phyloP scores from a whole-genome alignment of 768 basidiomycete species.

The Termitomyces sp. region DNA sequence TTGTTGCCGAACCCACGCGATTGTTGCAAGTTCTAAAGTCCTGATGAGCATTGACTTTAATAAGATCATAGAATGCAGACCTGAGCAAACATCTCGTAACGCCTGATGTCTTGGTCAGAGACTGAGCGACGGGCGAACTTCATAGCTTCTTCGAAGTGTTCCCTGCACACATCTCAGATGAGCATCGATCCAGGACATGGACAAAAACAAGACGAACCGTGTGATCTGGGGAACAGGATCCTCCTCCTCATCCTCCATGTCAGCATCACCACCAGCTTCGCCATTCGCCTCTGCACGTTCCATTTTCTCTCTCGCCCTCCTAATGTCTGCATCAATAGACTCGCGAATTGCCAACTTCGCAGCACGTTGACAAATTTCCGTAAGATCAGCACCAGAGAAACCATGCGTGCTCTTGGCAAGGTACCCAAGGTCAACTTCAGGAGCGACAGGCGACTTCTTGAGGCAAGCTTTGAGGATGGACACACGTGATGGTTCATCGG shows the following conservation, averaged over 20 bases:
- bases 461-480: constrained; percentile 89
- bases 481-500: constrained; percentile 87
- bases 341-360: constrained; percentile 96
- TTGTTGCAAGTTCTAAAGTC: constrained; percentile 76
- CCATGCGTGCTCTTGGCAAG: constrained; percentile 92
- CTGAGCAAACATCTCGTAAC: constrained; percentile 98
- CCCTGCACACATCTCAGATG: constrained; percentile 33
- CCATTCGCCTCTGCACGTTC: constrained; percentile 68
- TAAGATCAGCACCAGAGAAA: constrained; percentile 98
- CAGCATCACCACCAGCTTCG: constrained; percentile 39
- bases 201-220: constrained; percentile 32
- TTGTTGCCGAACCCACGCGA: constrained; percentile 89
- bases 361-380: constrained; percentile 98
- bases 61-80: constrained; percentile 25
- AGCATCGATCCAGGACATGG: background rate
- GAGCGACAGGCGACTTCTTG: constrained; percentile 85
- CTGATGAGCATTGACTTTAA: constrained; percentile 2
- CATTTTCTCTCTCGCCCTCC: constrained; percentile 68
- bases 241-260: constrained; percentile 75
- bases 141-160: constrained; percentile 99
- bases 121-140: constrained; percentile 95
- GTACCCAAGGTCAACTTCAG: constrained; percentile 79
- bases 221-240: constrained; percentile 92
- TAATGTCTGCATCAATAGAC: constrained; percentile 90
- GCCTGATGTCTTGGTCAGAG: constrained; percentile 92